Evolutionary conservation across 2,329 filamentous ascomycete genomes (phyloP), one percentile per base, ranked within the genome.

Genomic region (Aspergillus cejpii): DNA sequence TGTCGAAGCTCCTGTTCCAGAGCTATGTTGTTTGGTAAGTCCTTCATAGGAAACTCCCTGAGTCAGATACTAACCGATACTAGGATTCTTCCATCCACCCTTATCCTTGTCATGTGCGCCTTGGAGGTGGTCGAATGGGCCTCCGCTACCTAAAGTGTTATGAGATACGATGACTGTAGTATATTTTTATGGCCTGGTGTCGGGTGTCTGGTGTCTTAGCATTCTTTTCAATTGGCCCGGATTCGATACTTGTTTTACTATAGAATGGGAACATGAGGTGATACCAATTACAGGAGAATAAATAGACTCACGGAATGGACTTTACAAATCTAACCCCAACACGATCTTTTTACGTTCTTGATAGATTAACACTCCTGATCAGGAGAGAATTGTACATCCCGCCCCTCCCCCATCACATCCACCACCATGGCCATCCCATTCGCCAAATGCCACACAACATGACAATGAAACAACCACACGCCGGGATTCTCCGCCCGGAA

Each of bases 41-140:
- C 1, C 33, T 2, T 41, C 47, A n/a, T 27, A 17, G 15, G 31
- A 10, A 34, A 17, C 8, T 17, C 36, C 11, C n/a, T 10, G 7
- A n/a, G 39, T 19, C 37, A 20, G 7, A 37, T 26, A 33, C 40
- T 61, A 41, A 53, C 38, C 45, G 68, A 10, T 34, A 52, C 0
- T 51, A 88, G 84, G 83, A 97, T 98, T 56, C 77, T 98, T 40
- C 92, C 92, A 1, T 95, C 88, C 29, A 98, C 92, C 1, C 77
- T 98, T 33, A 62, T 94, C 27, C 77, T 97, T 34, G 92, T 98
- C 43, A 85, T 97, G 79, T 79, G 86, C 61, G 92, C 91, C 15
- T 75, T 98, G 39, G 89, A 97, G 66, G 89, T 92, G 2, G 83
- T 97, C 4, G 86, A 94, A 62, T 96, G 91, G 91, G 86, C 89